phyloP scores from a whole-genome alignment of 129 eudicot species.

The Tanacetum coccineum region DNA sequence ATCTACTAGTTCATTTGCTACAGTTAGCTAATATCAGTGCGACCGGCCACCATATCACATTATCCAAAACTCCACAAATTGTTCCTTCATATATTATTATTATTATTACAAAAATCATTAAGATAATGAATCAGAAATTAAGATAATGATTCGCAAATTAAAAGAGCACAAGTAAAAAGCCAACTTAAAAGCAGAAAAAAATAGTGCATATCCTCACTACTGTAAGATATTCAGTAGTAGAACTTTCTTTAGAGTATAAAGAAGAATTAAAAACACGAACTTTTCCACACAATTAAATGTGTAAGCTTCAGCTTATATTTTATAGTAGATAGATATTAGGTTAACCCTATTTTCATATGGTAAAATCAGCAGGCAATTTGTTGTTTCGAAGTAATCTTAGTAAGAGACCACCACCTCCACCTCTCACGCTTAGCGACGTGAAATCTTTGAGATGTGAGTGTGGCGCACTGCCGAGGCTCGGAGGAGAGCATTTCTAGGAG shows the following conservation, averaged over 20 bases:
- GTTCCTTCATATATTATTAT: background rate
- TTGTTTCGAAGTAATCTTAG: constrained; percentile 4
- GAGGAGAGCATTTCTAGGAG: too few species aligned
- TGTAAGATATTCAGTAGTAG: too few species aligned
- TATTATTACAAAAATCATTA: background rate
- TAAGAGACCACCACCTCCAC: too few species aligned
- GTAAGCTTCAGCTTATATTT: background rate
- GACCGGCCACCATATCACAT: background rate
- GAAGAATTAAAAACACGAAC: background rate
- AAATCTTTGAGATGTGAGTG: too few species aligned
- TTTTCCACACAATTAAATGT: constrained; percentile 1
- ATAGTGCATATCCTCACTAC: too few species aligned
- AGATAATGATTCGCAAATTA: too few species aligned
- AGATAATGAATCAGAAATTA: too few species aligned
- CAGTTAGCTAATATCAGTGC: background rate
- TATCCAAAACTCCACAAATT: background rate
- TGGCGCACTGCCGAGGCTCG: too few species aligned
- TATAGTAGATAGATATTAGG: constrained; percentile 7
- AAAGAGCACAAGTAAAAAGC: too few species aligned
- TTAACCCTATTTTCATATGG: background rate
- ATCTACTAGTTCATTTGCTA: background rate
- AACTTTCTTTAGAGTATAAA: too few species aligned
- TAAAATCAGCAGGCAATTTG: constrained; percentile 11
- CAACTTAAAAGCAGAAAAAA: too few species aligned
- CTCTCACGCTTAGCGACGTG: too few species aligned